These are phyloP conservation scores for Tricholoma hemisulphureum DNA, from an alignment of 768 basidiomycete species.

Conservation along the genomic window DNA sequence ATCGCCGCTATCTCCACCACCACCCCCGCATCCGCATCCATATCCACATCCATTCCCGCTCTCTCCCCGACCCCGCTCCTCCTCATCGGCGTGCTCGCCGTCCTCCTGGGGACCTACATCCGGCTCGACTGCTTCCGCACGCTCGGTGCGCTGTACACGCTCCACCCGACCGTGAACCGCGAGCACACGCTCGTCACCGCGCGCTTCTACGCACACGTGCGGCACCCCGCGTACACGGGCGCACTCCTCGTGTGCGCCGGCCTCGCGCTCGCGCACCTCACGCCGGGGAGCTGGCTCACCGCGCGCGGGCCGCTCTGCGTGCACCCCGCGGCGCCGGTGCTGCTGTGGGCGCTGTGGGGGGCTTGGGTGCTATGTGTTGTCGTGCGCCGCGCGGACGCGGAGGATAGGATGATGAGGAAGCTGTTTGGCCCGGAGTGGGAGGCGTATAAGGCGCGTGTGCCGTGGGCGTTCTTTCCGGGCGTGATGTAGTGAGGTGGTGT, in stretches of 20 bases:
- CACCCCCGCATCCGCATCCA: constrained; percentile 17
- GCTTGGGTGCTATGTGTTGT: background rate
- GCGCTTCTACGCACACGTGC: constrained; percentile 44
- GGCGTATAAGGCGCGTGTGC: background rate
- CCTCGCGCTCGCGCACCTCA: constrained; percentile 38
- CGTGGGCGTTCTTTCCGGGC: background rate
- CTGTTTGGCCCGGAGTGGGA: background rate
- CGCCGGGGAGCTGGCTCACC: constrained; percentile 38
- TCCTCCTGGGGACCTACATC: constrained; percentile 35
- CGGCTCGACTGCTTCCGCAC: constrained; percentile 45
- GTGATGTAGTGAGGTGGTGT: too few species aligned
- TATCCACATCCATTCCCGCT: constrained; percentile 23
- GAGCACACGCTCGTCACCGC: constrained; percentile 41
- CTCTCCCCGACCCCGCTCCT: constrained; percentile 29
- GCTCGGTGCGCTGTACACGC: constrained; percentile 45
- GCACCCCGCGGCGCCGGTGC: constrained; percentile 17
- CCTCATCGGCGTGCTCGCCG: constrained; percentile 33
- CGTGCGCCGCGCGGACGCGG: background rate
- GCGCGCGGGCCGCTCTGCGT: constrained; percentile 29
- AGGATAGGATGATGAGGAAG: background rate
- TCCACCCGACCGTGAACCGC: constrained; percentile 45
- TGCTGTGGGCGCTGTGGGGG: constrained; percentile 30
- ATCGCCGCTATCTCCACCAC: constrained; percentile 18
- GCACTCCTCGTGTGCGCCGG: constrained; percentile 43
- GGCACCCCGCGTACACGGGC: constrained; percentile 49